Percentiles rank a stretch among this genome's conserved stretches.
Evolutionary conservation across 176 grass and related monocot genomes (phyloP).

Genomic region (bread wheat (Triticum aestivum)): DNA sequence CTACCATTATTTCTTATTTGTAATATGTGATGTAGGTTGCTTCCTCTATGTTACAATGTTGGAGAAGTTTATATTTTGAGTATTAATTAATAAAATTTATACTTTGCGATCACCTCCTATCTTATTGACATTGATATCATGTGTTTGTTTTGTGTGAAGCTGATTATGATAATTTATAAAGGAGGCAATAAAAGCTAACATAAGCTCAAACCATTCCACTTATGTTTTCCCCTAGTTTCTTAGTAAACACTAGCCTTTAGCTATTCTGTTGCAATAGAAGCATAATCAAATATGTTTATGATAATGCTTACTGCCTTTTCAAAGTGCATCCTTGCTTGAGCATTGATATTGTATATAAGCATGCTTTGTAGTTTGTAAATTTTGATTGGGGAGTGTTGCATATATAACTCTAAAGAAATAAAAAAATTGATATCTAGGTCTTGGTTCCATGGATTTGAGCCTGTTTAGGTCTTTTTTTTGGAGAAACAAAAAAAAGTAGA

Average conservation of each 20-base stretch:
- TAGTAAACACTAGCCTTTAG: no score
- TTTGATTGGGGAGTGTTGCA: no score
- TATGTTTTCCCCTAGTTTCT: background rate
- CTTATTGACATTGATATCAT: conserved; percentile 23
- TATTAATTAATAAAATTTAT: conserved; percentile 11
- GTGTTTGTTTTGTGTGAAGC: conserved; percentile 48
- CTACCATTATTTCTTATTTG: conserved; percentile 1
- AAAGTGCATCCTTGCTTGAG: no score
- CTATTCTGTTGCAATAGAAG: no score
- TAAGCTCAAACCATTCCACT: conserved; percentile 48
- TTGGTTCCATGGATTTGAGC: background rate
- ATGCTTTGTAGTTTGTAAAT: no score
- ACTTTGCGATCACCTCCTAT: conserved; percentile 6
- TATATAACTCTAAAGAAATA: background rate
- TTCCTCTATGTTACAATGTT: background rate
- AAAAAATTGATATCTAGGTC: background rate
- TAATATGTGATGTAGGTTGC: conserved; percentile 1
- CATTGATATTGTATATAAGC: no score
- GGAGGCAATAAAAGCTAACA: conserved; percentile 65
- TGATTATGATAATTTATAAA: conserved; percentile 78
- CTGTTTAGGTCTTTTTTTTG: background rate
- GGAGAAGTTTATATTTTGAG: conserved; percentile 8
- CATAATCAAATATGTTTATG: no score
- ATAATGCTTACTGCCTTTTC: no score
- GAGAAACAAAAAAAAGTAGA: background rate